Conservation (phyloP, 1,139 yeast species). For the Spencermartinsiella ligniputridi region DNA sequence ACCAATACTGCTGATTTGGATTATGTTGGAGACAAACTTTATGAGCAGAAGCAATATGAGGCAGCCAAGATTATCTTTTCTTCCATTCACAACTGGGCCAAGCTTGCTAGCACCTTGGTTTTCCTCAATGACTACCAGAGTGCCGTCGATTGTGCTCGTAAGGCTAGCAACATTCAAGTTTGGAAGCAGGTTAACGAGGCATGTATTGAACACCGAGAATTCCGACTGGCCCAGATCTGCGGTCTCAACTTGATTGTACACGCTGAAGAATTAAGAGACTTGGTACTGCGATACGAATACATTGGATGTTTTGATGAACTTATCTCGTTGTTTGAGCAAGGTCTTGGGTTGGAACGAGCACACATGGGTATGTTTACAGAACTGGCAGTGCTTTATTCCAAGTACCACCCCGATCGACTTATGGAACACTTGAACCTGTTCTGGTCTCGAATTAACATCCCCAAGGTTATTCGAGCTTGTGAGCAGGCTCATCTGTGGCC, state of each 20-base stretch:
- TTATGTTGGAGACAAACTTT: constrained; percentile 85
- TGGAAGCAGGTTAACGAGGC: constrained; percentile 99
- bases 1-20: constrained; percentile 93
- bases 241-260: constrained; percentile 95
- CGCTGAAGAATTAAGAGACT: constrained; percentile 93
- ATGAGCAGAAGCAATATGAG: constrained; percentile 75
- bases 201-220: constrained; percentile 91
- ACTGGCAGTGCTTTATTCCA: constrained; percentile 83
- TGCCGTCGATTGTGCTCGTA: constrained; percentile 98
- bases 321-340: constrained; percentile 89
- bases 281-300: constrained; percentile 81
- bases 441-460: constrained; percentile 98
- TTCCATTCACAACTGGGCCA: constrained; percentile 88
- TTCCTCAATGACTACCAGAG: constrained; percentile 88
- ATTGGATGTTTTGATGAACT: constrained; percentile 91
- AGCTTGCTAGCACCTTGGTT: constrained; percentile 91
- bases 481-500: constrained; percentile 96
- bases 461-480: constrained; percentile 92
- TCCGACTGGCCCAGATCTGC: constrained; percentile 96
- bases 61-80: constrained; percentile 89
- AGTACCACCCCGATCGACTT: constrained; percentile 84
- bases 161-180: constrained; percentile 87
- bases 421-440: constrained; percentile 96
- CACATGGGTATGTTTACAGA: constrained; percentile 99
- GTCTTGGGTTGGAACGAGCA: constrained; percentile 94